Conservation (phyloP, 2,329 filamentous ascomycete genomes). For the Hawksworthiomyces lignivorus region DNA sequence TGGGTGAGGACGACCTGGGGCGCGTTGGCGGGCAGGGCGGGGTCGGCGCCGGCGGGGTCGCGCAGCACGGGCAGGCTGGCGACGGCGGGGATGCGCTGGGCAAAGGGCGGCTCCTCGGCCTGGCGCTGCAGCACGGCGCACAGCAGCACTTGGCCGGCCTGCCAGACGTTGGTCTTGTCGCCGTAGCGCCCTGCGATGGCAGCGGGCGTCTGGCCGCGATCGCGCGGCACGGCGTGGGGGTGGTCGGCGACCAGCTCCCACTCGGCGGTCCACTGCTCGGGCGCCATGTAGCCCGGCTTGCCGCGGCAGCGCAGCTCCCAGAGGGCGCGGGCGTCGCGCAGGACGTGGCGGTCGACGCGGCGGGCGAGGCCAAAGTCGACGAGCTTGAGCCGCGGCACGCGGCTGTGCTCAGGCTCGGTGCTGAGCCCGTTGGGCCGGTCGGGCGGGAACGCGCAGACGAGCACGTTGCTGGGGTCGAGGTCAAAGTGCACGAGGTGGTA, state of each 20-base stretch:
- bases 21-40: too few relatives aligned
- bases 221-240: not conserved
- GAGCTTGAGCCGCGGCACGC: constrained; percentile 9
- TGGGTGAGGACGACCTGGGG: not conserved
- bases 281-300: constrained; percentile 5
- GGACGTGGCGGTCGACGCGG: not conserved
- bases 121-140: not conserved
- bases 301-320: constrained; percentile 7
- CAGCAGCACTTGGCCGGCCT: constrained; percentile 9
- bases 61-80: not conserved
- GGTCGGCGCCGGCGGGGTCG: not conserved
- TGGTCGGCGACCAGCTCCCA: too few relatives aligned
- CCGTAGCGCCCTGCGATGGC: constrained; percentile 10
- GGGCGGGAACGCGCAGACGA: constrained; percentile 5
- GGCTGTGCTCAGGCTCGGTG: not conserved
- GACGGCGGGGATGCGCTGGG: not conserved
- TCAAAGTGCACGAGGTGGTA: constrained; percentile 17
- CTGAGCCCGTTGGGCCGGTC: not conserved
- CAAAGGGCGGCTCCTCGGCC: not conserved
- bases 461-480: constrained; percentile 15
- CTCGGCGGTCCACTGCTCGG: constrained; percentile 15
- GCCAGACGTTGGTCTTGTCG: constrained; percentile 13
- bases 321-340: not conserved
- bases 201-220: not conserved
- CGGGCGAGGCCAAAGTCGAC: constrained; percentile 11